Evolutionary conservation across 192 early-diverging fungal genomes (phyloP), one percentile per base, ranked within the genome.

Genomic region (Coemansia sp.): DNA sequence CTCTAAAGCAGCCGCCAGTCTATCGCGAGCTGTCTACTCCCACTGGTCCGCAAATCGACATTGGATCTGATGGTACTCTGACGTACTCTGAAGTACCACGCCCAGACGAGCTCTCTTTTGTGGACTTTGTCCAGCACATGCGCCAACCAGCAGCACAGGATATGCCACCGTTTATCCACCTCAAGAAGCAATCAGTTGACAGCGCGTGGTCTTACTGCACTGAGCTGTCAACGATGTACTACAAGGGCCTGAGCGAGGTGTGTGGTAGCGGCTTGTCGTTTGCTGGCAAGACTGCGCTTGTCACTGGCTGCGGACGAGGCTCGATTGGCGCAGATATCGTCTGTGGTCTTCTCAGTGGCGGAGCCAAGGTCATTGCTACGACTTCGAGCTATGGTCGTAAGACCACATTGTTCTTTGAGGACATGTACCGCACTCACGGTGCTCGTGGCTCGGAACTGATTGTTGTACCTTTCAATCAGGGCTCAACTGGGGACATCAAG

Each of bases 401-500:
- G 13, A 88, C 88, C 29, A 92, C 88, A 22, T 89, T 91, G 83
- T 93, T 91, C 82, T 98, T 91, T 87, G 91, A 93, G 62, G 76
- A 86, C 38, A 91, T 98, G 68, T 98, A 94, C 83, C 89, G 94
- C 65, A 78, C 80, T 20, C 87, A 90, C 73, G 96, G 95, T 22
- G 89, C 95, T 32, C 89, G 90, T 67, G 93, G 92, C 39, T 90
- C 92, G 1, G 82, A 88, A 41, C 84, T 98, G 58, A 85, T 96
- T 40, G 89, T 98, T n/a, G 95, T 96, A 27, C 95, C 96, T 9
- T 98, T 98, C 84, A 98, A 98, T 76, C 92, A 90, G 63, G 94
- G 89, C 55, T 95, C 95, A 1, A 84, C 87, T 70, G 88, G 90
- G 69, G 96, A 98, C 79, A 86, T 91, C 32, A 77, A 86, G 58